phyloP scores from a whole-genome alignment of 1,284 basidiomycete genomes.

The Cystobasidium sp. region DNA sequence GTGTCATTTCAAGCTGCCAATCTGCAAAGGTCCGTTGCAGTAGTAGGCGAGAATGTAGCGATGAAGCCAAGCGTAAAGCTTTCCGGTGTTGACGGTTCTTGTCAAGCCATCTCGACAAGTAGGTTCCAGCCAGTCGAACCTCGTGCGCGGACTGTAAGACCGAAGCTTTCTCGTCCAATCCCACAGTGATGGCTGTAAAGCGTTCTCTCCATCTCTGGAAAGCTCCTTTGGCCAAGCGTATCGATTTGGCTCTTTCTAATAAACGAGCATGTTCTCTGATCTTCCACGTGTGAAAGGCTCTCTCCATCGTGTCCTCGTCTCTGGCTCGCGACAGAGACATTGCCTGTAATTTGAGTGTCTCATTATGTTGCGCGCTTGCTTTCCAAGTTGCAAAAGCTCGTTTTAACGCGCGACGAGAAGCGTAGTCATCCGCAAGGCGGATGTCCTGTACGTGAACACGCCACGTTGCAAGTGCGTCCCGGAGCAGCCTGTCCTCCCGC shows the following conservation, averaged over 20 bases:
- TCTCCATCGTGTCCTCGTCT: slow-evolving; percentile 30
- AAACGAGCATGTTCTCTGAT: slow-evolving; percentile 21
- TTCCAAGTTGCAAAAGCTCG: slow-evolving; percentile 6
- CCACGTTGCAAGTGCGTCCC: slow-evolving; percentile 19
- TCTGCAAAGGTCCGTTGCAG: slow-evolving; percentile 14
- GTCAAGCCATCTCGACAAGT: neutral
- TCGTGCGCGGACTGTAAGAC: neutral
- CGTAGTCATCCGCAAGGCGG: neutral
- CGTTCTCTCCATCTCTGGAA: slow-evolving; percentile 14
- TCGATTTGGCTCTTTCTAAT: slow-evolving; percentile 18
- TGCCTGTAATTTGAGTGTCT: slow-evolving; percentile 1
- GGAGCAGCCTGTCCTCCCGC: neutral
- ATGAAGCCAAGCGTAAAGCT: slow-evolving; percentile 17
- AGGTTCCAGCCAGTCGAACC: neutral
- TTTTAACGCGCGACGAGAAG: neutral
- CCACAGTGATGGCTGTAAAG: neutral
- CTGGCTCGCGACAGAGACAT: slow-evolving; percentile 16
- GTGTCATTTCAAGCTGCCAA: slow-evolving; percentile 20
- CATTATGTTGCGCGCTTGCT: neutral
- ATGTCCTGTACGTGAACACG: neutral
- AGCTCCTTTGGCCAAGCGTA: neutral
- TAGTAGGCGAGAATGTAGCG: slow-evolving; percentile 6
- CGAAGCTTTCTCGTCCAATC: neutral
- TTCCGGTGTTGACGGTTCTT: slow-evolving; percentile 1
- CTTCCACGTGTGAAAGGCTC: slow-evolving; percentile 23